Base-by-base conservation (phyloP, 2,329 filamentous ascomycete species). In the Zasmidium citrigriseum region DNA sequence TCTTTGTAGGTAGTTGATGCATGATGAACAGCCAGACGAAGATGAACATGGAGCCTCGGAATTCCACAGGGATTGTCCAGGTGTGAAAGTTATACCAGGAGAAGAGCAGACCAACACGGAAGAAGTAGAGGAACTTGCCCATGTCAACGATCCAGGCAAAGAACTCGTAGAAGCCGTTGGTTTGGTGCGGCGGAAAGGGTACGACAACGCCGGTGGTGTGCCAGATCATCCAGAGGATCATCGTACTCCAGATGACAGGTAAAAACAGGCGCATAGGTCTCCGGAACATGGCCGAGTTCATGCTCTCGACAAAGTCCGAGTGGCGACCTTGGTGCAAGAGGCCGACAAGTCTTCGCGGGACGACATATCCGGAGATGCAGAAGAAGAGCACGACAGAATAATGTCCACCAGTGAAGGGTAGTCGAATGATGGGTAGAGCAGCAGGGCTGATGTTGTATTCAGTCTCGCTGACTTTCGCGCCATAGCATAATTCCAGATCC, bases 71-170 rank as follows among this genome's bases (percentile, higher is more conserved):
- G 55, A 89, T 88, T 0, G 81, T 86, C 84, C 85, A 88, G 23
- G 66, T 66, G 46, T 68, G 66, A n/a, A 60, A 61, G 49, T 69
- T 69, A 54, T 69, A 69, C 46, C 63, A 64, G 2, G 66, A 64
- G 57, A 68, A 69, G 11, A 69, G 56, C 50, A 64, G 58, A 11
- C 62, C 62, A 3, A 77, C 76, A 23, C 83, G 81, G 73, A 84
- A 89, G 45, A 88, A 70, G 69, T 86, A 89, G 72, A 82, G 87
- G 74, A 87, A 89, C 69, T 87, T 87, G 67, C 88, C 88, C 67
- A 84, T 78, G 68, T 89, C 84, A 57, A 67, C 68, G 50, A 77
- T 75, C 76, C 76, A 78, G 18, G 71, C 75, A 71, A 78, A 81
- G 2, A 84, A 59, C 63, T 87, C 83, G 11, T 76, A 77, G 11